These are phyloP conservation scores for Penicillium antarcticum DNA, from an alignment of 495 filamentous ascomycete species.

Conservation along the genomic window DNA sequence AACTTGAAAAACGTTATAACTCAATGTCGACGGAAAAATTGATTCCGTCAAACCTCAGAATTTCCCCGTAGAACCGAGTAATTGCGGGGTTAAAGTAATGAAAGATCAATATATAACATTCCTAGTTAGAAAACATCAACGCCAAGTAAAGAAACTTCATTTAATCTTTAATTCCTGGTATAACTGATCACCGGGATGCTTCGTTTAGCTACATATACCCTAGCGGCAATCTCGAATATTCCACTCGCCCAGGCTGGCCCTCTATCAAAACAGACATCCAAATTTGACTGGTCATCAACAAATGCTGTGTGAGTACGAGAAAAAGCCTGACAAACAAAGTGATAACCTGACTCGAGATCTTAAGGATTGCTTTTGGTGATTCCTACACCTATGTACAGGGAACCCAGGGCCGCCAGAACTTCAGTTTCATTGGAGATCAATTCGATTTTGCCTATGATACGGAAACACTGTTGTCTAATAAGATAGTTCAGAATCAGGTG, in stretches of 20 bases:
- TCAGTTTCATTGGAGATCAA: conserved; percentile 47
- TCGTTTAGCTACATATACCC: neutral
- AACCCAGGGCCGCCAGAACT: conserved; percentile 44
- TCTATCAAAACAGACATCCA: conserved; percentile 3
- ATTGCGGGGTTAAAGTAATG: conserved; percentile 9
- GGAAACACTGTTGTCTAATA: conserved; percentile 37
- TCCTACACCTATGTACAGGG: conserved; percentile 56
- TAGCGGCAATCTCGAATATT: conserved; percentile 1
- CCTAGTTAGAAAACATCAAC: too few species aligned
- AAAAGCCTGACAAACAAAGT: neutral
- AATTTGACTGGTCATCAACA: conserved; percentile 33
- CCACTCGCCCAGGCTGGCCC: conserved; percentile 1
- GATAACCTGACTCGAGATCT: neutral
- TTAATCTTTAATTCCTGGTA: neutral
- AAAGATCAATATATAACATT: neutral
- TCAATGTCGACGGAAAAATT: conserved; percentile 10
- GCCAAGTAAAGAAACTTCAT: neutral
- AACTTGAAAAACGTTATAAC: too few species aligned
- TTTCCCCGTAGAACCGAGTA: conserved; percentile 9
- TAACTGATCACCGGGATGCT: conserved; percentile 1
- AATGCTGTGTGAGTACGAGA: conserved; percentile 23
- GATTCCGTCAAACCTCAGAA: conserved; percentile 10
- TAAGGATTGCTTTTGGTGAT: conserved; percentile 50
- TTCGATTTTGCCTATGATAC: conserved; percentile 36
- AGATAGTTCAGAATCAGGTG: conserved; percentile 50